Conservation (phyloP, 495 filamentous ascomycete genomes). For the Pseudoneurospora amorphoporcata region DNA sequence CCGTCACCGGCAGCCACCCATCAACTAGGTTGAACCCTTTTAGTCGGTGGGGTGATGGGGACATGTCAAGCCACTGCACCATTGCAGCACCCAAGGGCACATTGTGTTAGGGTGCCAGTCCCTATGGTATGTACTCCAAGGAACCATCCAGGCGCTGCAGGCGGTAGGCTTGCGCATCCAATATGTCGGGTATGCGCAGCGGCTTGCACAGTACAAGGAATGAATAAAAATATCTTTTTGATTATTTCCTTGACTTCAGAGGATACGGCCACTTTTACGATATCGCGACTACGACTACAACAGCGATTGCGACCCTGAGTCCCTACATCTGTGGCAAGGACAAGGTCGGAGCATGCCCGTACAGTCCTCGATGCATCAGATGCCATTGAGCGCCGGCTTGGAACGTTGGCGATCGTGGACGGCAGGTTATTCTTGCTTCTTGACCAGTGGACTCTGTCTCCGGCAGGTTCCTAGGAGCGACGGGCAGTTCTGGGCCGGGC, state of each 20-base stretch:
- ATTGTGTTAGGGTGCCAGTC: constrained; percentile 4
- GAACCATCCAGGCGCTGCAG: constrained; percentile 4
- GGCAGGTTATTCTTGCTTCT: background rate
- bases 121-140: background rate
- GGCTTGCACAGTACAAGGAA: constrained; percentile 15
- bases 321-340: background rate
- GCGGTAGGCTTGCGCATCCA: constrained; percentile 15
- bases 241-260: background rate
- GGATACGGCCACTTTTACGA: constrained; percentile 6
- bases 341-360: background rate
- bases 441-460: background rate
- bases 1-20: background rate
- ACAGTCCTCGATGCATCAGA: background rate
- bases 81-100: constrained; percentile 1
- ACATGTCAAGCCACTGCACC: constrained; percentile 12
- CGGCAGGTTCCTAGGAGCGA: background rate
- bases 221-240: constrained; percentile 25
- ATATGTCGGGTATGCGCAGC: constrained; percentile 19
- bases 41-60: background rate
- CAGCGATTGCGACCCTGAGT: background rate
- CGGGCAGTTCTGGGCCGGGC: background rate
- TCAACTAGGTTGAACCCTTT: background rate
- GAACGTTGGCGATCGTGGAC: background rate
- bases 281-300: background rate
- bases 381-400: background rate